A percentile compares a stretch with the other conserved stretches of the same genome.
Evolutionary conservation across 1,284 basidiomycete species (phyloP).

Genomic region (Cryptococcus jaspeensis): DNA sequence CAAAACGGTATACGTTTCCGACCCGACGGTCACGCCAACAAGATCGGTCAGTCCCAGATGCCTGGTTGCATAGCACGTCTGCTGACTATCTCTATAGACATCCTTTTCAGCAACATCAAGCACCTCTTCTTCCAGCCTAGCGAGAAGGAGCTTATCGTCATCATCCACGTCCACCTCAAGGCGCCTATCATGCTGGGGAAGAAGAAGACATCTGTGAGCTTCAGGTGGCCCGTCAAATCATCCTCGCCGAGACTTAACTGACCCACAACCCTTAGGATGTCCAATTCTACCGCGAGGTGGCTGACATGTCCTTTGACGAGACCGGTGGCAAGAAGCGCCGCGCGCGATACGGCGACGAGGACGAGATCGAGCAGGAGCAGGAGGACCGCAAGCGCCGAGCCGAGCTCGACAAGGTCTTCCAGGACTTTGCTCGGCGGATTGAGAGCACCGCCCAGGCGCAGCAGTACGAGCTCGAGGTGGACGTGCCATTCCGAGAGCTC

Average conservation of each 20-base stretch:
- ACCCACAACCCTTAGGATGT: constrained; percentile 64
- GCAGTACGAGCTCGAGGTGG: constrained; percentile 83
- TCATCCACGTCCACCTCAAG: constrained; percentile 91
- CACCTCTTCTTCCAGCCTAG: constrained; percentile 99
- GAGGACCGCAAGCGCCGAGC: constrained; percentile 88
- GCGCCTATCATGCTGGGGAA: constrained; percentile 98
- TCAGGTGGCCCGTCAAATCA: too few species aligned
- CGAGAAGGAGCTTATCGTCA: constrained; percentile 92
- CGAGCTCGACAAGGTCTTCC: constrained; percentile 92
- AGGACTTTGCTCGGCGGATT: constrained; percentile 88
- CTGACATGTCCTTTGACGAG: constrained; percentile 97
- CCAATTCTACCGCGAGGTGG: constrained; percentile 98
- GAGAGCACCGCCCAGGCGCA: constrained; percentile 69
- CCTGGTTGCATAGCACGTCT: not conserved
- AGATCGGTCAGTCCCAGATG: constrained; percentile 65
- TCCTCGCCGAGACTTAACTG: not conserved
- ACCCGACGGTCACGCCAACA: constrained; percentile 71
- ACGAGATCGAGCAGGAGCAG: constrained; percentile 98
- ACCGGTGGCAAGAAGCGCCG: constrained; percentile 94
- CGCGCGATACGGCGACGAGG: constrained; percentile 96
- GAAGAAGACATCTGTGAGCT: constrained; percentile 82
- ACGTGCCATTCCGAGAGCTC: constrained; percentile 95
- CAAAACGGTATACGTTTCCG: constrained; percentile 95
- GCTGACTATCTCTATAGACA: constrained; percentile 57
- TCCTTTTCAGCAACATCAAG: constrained; percentile 96